Base-by-base conservation (phyloP, 768 basidiomycete genomes). In the Coprinellus micaceus region DNA sequence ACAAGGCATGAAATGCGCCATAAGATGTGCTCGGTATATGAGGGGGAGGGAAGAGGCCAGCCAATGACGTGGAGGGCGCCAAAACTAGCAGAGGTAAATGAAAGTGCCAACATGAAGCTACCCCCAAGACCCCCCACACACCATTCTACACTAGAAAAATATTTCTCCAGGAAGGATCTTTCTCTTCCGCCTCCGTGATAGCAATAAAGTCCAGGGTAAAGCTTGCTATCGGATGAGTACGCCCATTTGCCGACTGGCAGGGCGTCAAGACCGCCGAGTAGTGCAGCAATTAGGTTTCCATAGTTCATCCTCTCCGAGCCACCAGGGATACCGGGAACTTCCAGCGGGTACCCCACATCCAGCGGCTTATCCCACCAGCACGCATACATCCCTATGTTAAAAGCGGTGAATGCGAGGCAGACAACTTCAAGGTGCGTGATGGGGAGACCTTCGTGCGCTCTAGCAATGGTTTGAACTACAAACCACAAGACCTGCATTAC, bases 351-450 rank as follows among this genome's bases (percentile, higher is more conserved):
- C 9, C 58, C 59, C 0, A 76, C 68, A 52, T 71, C 68, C 11
- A 69, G 64, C 2, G 75, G 76, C 60, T 78, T 78, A 26, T 67
- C 36, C 74, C 71, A 76, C 75, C 76, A 76, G 1, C 72, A 46
- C 0, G 51, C 30, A 56, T 73, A 75, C 12, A 63, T 68, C 10
- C 65, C 55, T 13, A 66, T 58, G 30, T 68, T 74, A 22, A 75
- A 58, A 3, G 64, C 39, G 2, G 66, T 68, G 46, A 71, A 72
- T 0, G 68, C 72, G 24, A 74, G 26, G 1, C 75, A 77, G 6
- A 67, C 59, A 13, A 74, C 57, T 57, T 77, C 72, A 12, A 77
- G 64, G 30, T 72, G 66, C 7, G 71, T 73, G 15, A 73, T 45
- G 2, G 68, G 61, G 12, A 76, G 62, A 15, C 52, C 36, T 21